Percentiles rank a stretch among this genome's conserved stretches.
Evolutionary conservation across 768 basidiomycete species (phyloP).

Genomic region (Boletus reticuloceps): DNA sequence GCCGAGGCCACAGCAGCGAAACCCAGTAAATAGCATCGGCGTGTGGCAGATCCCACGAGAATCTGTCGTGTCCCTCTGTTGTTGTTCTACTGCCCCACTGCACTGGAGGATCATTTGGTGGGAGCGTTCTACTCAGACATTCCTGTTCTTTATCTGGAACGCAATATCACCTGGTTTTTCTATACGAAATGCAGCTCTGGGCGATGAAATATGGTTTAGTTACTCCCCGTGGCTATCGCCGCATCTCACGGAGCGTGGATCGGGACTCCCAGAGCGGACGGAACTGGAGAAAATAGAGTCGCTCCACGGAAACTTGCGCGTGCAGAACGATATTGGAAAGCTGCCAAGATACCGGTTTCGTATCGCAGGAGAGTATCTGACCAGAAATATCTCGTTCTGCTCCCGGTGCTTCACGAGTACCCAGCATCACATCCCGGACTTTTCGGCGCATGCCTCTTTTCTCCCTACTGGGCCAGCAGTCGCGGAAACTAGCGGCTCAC

Average conservation of each 20-base stretch:
- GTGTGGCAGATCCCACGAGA: conserved; percentile 16
- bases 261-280: neutral
- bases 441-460: conserved; percentile 17
- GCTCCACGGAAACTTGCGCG: conserved; percentile 3
- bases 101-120: conserved; percentile 13
- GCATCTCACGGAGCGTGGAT: conserved; percentile 23
- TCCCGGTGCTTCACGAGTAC: conserved; percentile 7
- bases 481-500: conserved; percentile 22
- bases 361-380: conserved; percentile 9
- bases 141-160: conserved; percentile 9
- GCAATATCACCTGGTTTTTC: conserved; percentile 16
- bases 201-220: conserved; percentile 9
- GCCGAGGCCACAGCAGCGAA: conserved; percentile 22
- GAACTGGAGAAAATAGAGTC: conserved; percentile 4
- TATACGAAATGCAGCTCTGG: neutral
- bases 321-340: conserved; percentile 5
- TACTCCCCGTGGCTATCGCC: conserved; percentile 19
- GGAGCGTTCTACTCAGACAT: conserved; percentile 10
- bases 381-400: conserved; percentile 10
- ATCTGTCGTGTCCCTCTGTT: conserved; percentile 9
- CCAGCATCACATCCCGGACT: conserved; percentile 25
- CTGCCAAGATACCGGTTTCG: conserved; percentile 12
- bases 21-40: conserved; percentile 37
- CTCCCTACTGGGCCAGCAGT: neutral
- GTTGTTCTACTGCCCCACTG: neutral